Conservation (phyloP, 805 yeast species). For the Schizosaccharomyces octosporus region DNA sequence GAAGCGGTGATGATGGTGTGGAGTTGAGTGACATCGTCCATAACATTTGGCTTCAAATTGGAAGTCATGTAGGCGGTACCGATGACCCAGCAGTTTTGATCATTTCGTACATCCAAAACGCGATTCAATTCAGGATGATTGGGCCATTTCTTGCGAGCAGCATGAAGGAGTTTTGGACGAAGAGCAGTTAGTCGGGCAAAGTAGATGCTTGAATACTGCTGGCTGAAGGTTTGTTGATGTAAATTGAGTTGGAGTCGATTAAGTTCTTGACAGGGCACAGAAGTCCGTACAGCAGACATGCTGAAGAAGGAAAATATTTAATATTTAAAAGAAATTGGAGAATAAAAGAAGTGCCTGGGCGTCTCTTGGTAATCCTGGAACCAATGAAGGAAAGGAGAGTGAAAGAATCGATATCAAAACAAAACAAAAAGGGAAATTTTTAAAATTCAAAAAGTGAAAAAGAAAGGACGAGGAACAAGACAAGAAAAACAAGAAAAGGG, state of each 20-base stretch:
- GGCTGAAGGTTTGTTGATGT: slow-evolving; percentile 4
- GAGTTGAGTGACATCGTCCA: slow-evolving; percentile 41
- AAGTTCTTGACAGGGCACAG: not conserved
- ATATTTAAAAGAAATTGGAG: too few species aligned
- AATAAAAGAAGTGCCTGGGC: too few species aligned
- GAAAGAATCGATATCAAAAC: too few species aligned
- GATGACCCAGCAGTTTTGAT: slow-evolving; percentile 50
- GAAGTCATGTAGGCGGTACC: slow-evolving; percentile 74
- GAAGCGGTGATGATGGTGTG: not conserved
- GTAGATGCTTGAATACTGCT: slow-evolving; percentile 37
- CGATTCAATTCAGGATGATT: slow-evolving; percentile 16
- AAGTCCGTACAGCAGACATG: not conserved
- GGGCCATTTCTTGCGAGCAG: slow-evolving; percentile 15
- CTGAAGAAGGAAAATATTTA: not conserved
- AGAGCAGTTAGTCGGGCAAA: slow-evolving; percentile 25
- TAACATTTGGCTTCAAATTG: slow-evolving; percentile 62
- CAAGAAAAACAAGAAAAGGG: too few species aligned
- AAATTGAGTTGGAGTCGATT: not conserved
- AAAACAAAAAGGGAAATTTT: too few species aligned
- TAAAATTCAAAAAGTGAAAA: too few species aligned
- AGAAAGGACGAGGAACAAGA: too few species aligned
- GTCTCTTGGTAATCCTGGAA: too few species aligned
- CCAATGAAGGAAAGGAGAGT: too few species aligned
- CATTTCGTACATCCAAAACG: slow-evolving; percentile 37
- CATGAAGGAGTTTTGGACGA: slow-evolving; percentile 14